Evolutionary conservation across 164 flowering plant species (phyloP), one percentile per base, ranked within the genome.

Genomic region (Dillenia turbinata): DNA sequence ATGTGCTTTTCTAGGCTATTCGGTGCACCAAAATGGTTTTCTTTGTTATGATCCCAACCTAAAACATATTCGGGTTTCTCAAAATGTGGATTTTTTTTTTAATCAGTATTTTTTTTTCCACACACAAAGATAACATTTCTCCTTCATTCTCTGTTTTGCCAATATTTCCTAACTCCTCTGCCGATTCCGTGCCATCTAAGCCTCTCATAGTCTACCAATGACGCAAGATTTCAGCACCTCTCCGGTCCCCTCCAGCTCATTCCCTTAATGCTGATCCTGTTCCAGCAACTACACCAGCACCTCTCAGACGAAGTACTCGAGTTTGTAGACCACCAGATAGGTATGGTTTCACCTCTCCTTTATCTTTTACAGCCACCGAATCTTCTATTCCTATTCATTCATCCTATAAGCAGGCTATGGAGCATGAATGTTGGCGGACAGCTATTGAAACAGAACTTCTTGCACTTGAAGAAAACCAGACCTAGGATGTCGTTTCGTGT

Each of bases 1-100:
- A 9, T 50, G 33, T 61, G 47, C 14, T 13, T 61, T 61, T 26
- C 48, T 61, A 2, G 57, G 64, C 8, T 61, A 51, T 61, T 10
- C 8, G 5, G 8, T 12, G 2, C 22, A 9, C 17, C 33, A 44
- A 9, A 62, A 52, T 11, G 57, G 65, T 1, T 62, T 44, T 16
- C 9, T 52, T 9, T 62, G 65, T 44, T 53, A 52, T 44, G 26
- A 53, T 52, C 49, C 51, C 9, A 0, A 13, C 2, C 4, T 10
- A 14, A 7, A 10, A 10, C 15, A 12, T 1, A 12, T 53, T 11
- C 49, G 49, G n/a, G 43, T 22, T 5, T 62, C 58, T n/a, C 9
- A 50, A 11, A 52, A 62, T 56, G 44, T 9, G 52, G 44, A 10
- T 43, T 44, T 16, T n/a, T 11, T 62, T 45, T 9, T 45, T 54